Evolutionary conservation across 352 stramenopile genomes (phyloP), one percentile per base, ranked within the genome.

Genomic region (Phytophthora fragariae): DNA sequence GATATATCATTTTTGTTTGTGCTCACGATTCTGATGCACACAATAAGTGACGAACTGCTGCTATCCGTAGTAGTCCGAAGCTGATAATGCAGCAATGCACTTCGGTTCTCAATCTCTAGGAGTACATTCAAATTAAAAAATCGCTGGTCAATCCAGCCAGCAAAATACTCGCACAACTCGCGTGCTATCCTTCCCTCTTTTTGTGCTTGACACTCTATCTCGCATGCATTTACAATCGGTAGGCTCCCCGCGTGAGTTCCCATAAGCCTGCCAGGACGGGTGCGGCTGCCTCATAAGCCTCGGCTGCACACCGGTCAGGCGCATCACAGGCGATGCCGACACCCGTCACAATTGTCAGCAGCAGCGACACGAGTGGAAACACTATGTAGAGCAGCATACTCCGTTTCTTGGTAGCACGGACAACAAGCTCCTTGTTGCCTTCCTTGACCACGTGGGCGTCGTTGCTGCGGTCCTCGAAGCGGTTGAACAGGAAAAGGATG

Each of bases 271-370:
- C 33, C 11, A 82, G 41, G 53, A 88, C 62, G 14, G 79, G 64
- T 17, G 69, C 64, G 24, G 62, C 61, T 29, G 75, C 52, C 49
- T 73, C 29, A 68, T 80, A 87, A 49, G 76, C 86, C 24, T 78
- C 83, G 49, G 73, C 60, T 4, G 76, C 81, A 56, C 89, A 95
- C 50, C 86, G 75, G 50, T 88, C 74, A 24, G 89, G 86, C 29
- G 82, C 66, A 73, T 95, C 89, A 65, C 89, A 95, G 27, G 89
- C 89, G 56, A 95, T 90, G 6, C 68, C 82, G 17, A 95, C 85
- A 57, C 84, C 85, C 29, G 90, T 83, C 12, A 85, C 71, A 9
- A 88, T 54, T 47, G 84, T 92, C 11, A 95, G 66, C 35, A 85
- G 57, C 33, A 93, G 27, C 39, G 89, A 95, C 2, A 77, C 62